A percentile compares a stretch with the other conserved stretches of the same genome.
Conservation (phyloP, 1,139 yeast genomes). For the Debaryomyces fabryi region DNA sequence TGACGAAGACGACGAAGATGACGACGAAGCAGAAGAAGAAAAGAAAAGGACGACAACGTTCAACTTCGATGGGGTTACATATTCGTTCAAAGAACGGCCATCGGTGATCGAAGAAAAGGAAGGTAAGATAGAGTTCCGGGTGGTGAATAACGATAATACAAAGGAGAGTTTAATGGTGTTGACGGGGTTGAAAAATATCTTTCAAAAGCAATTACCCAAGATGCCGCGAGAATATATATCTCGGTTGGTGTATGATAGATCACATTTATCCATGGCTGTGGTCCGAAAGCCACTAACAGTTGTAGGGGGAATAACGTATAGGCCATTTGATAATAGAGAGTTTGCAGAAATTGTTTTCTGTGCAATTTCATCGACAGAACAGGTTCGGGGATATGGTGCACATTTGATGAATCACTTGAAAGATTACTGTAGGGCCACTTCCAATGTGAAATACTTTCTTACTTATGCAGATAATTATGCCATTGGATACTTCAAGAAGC, state of each 20-base stretch:
- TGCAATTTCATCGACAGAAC: slow-evolving; percentile 96
- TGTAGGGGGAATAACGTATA: slow-evolving; percentile 95
- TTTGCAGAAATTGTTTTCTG: slow-evolving; percentile 98
- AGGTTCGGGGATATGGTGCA: slow-evolving; percentile 98
- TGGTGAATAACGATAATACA: slow-evolving; percentile 88
- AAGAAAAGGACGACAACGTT: slow-evolving; percentile 52
- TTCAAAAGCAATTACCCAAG: slow-evolving; percentile 95
- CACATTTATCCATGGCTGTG: slow-evolving; percentile 94
- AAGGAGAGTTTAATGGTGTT: slow-evolving; percentile 86
- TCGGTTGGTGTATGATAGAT: slow-evolving; percentile 88
- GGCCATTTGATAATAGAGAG: slow-evolving; percentile 87
- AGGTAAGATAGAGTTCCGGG: slow-evolving; percentile 11
- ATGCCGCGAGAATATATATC: slow-evolving; percentile 99
- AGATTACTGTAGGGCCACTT: slow-evolving; percentile 89
- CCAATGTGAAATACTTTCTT: slow-evolving; percentile 82
- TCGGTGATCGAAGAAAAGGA: slow-evolving; percentile 52
- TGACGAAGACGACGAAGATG: slow-evolving; percentile 42
- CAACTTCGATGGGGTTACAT: slow-evolving; percentile 72
- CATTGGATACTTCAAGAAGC: slow-evolving; percentile 96
- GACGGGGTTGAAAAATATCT: slow-evolving; percentile 93
- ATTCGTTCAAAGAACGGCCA: slow-evolving; percentile 88
- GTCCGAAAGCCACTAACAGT: slow-evolving; percentile 91
- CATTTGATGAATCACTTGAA: slow-evolving; percentile 97
- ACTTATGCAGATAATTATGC: slow-evolving; percentile 99
- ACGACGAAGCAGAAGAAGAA: slow-evolving; percentile 55